Base-by-base conservation (phyloP, 805 yeast genomes). In the Myxozyma lipomycoides region DNA sequence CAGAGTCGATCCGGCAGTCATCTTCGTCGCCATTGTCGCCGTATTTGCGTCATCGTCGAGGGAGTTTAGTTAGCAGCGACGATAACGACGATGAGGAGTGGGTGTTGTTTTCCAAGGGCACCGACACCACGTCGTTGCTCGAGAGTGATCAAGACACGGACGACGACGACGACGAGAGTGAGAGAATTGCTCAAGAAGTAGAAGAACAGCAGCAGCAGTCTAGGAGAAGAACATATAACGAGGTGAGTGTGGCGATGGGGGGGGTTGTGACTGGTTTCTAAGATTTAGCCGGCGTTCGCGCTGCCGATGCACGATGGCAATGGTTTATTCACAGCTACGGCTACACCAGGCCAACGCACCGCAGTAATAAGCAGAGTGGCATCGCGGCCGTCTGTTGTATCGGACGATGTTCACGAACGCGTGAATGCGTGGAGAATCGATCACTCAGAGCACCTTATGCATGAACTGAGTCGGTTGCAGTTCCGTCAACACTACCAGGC, bases 361-460 rank as follows among this genome's bases (percentile, higher is more conserved):
- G 34, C 35, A 5, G 46, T 23, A 19, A n/a, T 19, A 19, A 30
- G 15, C 28, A 36, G 12, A 32, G 40, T 48, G 36, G 23, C 21
- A 12, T 45, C 52, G 15, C n/a, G n/a, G n/a, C n/a, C n/a, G n/a
- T n/a, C n/a, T n/a, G n/a, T n/a, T n/a, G n/a, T n/a, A n/a, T 40
- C 63, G 9, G 52, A 61, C 17, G 71, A 70, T 23, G 41, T 67
- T 34, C 56, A 64, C 36, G 71, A 68, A 19, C 64, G 74, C 17
- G 63, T 71, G 37, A 69, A 70, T 55, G 69, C 69, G 18, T 71
- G 75, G 75, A 53, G 74, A 22, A 54, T 70, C 19, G 71, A 67
- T 49, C 74, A 71, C 59, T 63, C 70, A 12, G 62, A 63, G 47
- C 62, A 62, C 6, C 58, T 67, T 10, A 46, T 58, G 40, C 60